phyloP scores from a whole-genome alignment of 148 eudicot genomes.

The Bassia scoparia region DNA sequence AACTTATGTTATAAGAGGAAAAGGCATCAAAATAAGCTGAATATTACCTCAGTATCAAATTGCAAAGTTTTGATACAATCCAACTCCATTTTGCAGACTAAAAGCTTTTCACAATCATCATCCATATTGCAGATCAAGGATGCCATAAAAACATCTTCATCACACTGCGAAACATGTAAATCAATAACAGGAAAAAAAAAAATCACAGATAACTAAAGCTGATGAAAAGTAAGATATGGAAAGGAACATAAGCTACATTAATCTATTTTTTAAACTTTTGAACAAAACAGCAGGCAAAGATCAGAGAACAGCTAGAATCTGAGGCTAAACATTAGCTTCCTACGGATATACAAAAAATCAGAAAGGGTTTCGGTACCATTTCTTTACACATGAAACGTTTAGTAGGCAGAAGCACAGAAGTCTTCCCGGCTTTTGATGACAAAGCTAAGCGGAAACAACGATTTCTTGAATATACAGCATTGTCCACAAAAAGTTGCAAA shows the following conservation, averaged over 20 bases:
- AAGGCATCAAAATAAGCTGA: neutral
- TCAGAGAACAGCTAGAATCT: neutral
- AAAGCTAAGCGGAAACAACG: conserved; percentile 89
- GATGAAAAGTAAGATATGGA: neutral
- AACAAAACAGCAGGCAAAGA: neutral
- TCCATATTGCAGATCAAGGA: conserved; percentile 92
- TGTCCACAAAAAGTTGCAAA: conserved; percentile 74
- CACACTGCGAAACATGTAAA: conserved; percentile 42
- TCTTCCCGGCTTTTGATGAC: conserved; percentile 96
- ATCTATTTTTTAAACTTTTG: neutral
- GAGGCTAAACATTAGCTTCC: neutral
- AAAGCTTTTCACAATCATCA: conserved; percentile 77
- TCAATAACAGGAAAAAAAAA: conserved; percentile 6
- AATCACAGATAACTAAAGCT: neutral
- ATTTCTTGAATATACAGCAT: conserved; percentile 94
- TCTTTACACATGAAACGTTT: conserved; percentile 80
- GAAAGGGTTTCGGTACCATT: conserved; percentile 53
- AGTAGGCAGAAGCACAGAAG: conserved; percentile 75
- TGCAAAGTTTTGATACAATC: conserved; percentile 85
- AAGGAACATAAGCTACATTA: neutral
- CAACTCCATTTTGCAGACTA: conserved; percentile 83
- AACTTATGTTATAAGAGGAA: neutral
- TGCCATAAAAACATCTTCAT: conserved; percentile 75
- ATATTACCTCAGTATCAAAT: conserved; percentile 80
- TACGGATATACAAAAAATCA: conserved; percentile 7